Conservation (phyloP, 257 asterid genomes). For the Forsythia viridissima region DNA sequence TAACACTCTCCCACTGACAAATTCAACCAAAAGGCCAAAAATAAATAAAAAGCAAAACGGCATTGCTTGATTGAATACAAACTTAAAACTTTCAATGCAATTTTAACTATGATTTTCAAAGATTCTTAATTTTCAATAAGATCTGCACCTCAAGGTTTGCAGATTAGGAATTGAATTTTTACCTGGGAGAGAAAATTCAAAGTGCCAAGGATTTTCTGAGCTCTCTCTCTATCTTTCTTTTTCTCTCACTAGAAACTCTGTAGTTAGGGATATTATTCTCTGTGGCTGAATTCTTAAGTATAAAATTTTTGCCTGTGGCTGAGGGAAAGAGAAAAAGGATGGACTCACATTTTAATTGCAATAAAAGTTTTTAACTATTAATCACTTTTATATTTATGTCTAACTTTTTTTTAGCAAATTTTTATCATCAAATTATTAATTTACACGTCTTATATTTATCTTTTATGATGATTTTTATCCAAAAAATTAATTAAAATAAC, state of each 20-base stretch:
- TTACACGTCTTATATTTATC: no score
- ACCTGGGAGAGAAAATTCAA: slow-evolving; percentile 43
- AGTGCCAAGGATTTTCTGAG: slow-evolving; percentile 27
- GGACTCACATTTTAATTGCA: no score
- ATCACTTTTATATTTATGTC: no score
- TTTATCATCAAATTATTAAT: no score
- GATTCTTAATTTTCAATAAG: slow-evolving; percentile 3
- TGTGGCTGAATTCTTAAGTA: slow-evolving; percentile 28
- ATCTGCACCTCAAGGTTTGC: slow-evolving; percentile 34
- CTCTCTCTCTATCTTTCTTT: slow-evolving; percentile 22
- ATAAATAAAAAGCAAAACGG: neutral
- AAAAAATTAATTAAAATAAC: no score
- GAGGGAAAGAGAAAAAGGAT: slow-evolving; percentile 21
- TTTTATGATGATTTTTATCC: no score
- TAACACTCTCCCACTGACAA: slow-evolving; percentile 9
- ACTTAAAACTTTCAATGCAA: neutral
- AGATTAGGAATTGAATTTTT: slow-evolving; percentile 25
- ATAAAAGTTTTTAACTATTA: no score
- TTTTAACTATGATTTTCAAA: neutral
- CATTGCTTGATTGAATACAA: neutral
- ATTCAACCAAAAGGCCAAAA: slow-evolving; percentile 16
- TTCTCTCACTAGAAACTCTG: slow-evolving; percentile 36
- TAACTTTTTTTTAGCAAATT: no score
- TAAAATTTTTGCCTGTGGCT: slow-evolving; percentile 30
- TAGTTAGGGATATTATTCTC: slow-evolving; percentile 32